Evolutionary conservation across 2,329 filamentous ascomycete species (phyloP), one percentile per base, ranked within the genome.

Genomic region (Daldinia sp.): DNA sequence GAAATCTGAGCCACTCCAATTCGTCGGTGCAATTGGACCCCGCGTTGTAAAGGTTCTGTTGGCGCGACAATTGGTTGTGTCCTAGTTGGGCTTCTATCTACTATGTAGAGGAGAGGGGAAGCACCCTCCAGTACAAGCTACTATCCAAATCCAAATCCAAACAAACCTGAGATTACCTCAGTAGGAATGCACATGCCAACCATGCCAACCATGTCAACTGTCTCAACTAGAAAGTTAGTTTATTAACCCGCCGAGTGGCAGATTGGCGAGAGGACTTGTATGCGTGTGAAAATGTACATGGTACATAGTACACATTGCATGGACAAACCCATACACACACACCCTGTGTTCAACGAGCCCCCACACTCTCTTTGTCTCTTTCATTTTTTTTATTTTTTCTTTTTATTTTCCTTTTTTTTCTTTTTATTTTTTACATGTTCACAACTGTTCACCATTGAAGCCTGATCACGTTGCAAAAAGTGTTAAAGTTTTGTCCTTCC

Each of bases 11-110:
- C 45, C 56, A 58, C 52, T 57, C 56, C 71, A 73, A 73, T 73
- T 73, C 68, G 48, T 50, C 50, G 41, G 45, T 47, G 35, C 61
- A 27, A 74, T 73, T 73, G 72, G 72, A 62, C 61, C 61, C 55
- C 59, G 54, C 63, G 52, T 61, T 61, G 41, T 43, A 50, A 58
- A n/a, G n/a, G 47, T 50, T 30, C 54, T 39, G 68, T 58, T 68
- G 67, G 69, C 69, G 69, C 70, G 67, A 71, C 61, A 64, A 64
- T 67, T 66, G 65, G 35, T 55, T 51, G 51, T 68, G 61, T 58
- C 57, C 47, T 62, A 67, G 71, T 74, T 71, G 71, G 72, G 71
- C 72, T 70, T 73, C 69, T 68, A 71, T 67, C 62, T 64, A 61
- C 69, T 68, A 71, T 67, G 61, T 64, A 61, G 66, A 58, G 49